Evolutionary conservation across 2,329 filamentous ascomycete genomes (phyloP), one percentile per base, ranked within the genome.

Genomic region (Ophiostoma populinum): DNA sequence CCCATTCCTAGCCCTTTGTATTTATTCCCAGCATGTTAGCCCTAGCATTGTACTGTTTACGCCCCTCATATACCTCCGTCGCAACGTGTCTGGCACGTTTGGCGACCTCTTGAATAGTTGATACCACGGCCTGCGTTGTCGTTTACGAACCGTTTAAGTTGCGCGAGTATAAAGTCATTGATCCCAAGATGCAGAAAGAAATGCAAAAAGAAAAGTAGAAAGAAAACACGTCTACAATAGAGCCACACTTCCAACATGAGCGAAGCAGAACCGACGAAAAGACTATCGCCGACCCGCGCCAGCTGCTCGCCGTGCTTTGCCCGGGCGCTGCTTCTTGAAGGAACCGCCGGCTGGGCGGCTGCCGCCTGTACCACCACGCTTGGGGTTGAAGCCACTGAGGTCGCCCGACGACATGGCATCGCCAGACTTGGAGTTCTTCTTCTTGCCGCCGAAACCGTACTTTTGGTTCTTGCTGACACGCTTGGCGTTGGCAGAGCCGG

Each of bases 361-460:
- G 26, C 63, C 66, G 12, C 61, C 65, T 66, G 92, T 93, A 82
- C 93, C 93, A 82, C 93, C 93, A 59, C 74, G 80, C 64, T 77
- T 83, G 24, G 66, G 67, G 36, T 77, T 85, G 61, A 92, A 95
- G 2, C 70, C 73, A 42, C 72, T 72, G 46, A 92, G 59, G 54
- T 98, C 90, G 41, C 72, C 77, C 31, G 75, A 85, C 44, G 81
- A 92, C 42, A 68, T 53, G 32, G 86, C 85, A 56, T 94, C 86
- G 46, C 83, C 83, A 41, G 85, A 93, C 71, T 98, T 98, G 38
- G 67, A 59, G 53, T 85, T 75, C 37, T 79, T 68, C 68, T 98
- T 98, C 73, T 93, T 94, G 47, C 90, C 90, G 41, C 90, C 90
- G 51, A 87, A 93, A 17, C 90, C 90, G 54, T 77, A 95, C 62